Evolutionary conservation across 768 basidiomycete genomes (phyloP), one percentile per base, ranked within the genome.

Genomic region (Serendipita sp.): DNA sequence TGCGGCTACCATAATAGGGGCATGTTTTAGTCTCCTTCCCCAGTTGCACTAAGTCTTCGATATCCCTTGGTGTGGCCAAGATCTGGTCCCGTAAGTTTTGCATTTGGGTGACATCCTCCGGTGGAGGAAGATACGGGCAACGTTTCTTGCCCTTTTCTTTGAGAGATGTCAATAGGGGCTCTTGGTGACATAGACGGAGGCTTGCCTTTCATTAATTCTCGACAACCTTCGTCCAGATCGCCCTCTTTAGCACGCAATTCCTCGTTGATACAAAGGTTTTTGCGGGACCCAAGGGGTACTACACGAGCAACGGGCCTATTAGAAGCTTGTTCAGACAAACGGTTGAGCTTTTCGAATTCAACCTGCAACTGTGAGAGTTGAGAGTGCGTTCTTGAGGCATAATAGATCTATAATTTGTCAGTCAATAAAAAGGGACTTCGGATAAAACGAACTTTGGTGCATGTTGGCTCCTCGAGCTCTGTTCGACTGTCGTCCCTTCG

Each of bases 361-460:
- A 88, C 86, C 16, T 93, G 78, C 2, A 98, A 80, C 72, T 99
- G 95, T 1, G 92, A 80, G 2, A 99, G 81, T 70, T 99, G 95
- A 1, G 94, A 94, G 74, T 99, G 95, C 0, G 95, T 99, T 37
- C 95, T 80, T 0, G 96, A 98, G 0, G 94, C 89, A 71, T 94
- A 96, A 73, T 84, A 96, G 66, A 98, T 86, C 78, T 92, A 38
- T 32, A 32, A 51, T 18, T 13, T 51, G 16, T 51, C 16, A n/a
- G 48, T 18, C 16, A 32, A 7, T 7, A 51, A 8, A n/a, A n/a
- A 30, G 38, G 28, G 18, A 53, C 2, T 58, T 15, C 18, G 62
- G n/a, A 4, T 15, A 47, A 48, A 32, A 37, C 60, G 32, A 30
- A 68, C 69, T 44, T 67, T 89, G 44, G 83, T 86, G 70, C 86